These are phyloP conservation scores for Penicillium tannophilum DNA, from an alignment of 495 filamentous ascomycete species.

Conservation along the genomic window DNA sequence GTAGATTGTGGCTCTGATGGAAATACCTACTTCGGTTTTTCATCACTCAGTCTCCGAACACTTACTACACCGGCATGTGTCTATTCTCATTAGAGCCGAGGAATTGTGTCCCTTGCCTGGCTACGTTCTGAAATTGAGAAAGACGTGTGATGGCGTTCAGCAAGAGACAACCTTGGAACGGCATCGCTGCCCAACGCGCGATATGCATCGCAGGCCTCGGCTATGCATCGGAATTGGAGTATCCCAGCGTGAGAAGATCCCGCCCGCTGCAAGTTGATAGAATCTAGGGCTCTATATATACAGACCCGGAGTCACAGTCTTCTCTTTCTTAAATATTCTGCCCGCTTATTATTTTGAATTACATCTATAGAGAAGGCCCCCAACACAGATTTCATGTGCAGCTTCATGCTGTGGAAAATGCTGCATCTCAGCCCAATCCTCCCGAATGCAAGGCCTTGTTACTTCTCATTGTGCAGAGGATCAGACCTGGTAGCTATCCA, in stretches of 20 bases:
- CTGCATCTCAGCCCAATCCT: neutral
- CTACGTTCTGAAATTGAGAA: neutral
- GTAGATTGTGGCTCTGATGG: no score
- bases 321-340: no score
- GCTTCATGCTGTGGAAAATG: slow-evolving; percentile 3
- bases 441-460: neutral
- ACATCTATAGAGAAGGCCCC: slow-evolving; percentile 1
- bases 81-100: no score
- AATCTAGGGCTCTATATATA: no score
- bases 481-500: neutral
- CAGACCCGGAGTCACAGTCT: no score
- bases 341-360: slow-evolving; percentile 1
- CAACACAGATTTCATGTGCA: neutral
- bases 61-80: no score
- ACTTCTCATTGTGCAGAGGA: neutral
- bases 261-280: no score
- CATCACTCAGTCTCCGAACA: neutral
- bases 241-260: no score
- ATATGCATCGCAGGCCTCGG: slow-evolving; percentile 7
- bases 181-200: slow-evolving; percentile 5
- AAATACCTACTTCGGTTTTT: no score
- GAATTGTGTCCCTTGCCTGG: neutral
- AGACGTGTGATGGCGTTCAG: neutral
- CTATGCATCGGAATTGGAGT: slow-evolving; percentile 6
- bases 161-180: neutral